Base-by-base conservation (phyloP, 176 grass and related monocot genomes). In the Zoysia pacifica region DNA sequence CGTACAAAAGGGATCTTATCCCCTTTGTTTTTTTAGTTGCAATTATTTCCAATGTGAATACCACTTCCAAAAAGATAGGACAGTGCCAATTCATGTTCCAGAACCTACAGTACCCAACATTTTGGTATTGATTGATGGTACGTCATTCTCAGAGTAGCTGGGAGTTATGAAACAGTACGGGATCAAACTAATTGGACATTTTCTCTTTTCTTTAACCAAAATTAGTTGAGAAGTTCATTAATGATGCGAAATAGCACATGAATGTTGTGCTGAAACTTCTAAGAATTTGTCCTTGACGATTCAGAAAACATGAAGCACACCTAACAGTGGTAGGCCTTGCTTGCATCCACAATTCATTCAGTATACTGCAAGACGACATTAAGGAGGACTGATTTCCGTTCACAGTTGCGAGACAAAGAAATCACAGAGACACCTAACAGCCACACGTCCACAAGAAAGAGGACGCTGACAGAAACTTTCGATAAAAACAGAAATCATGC, bases 61-160 rank as follows among this genome's bases (percentile, higher is more conserved):
- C 16, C 51, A 52, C 56, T 42, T 69, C 45, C 54, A 53, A 19
- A 65, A 37, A 87, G n/a, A 49, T 52, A 9, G 6, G 54, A 73
- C 43, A 73, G 11, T 65, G 28, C 19, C 35, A n/a, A 73, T 43
- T 59, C 49, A 37, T 14, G 48, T 60, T 44, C 15, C 74, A 60
- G n/a, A 10, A 48, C 9, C 8, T 7, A 28, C 28, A 28, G 28
- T 28, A 56, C 1, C 69, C 72, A 36, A 13, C 28, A 35, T 59
- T 72, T 85, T 72, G 37, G 41, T 65, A 65, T 81, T 72, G 15
- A 65, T 81, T 72, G 15, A 77, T 76, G 65, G 67, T 44, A 67
- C 28, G 69, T 85, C 72, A 65, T 43, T 85, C 59, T 82, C 87
- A 51, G 38, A 72, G 82, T 67, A 47, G 82, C 13, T 81, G n/a